Percentiles rank a stretch among this genome's conserved stretches.
Evolutionary conservation across 2,329 filamentous ascomycete species (phyloP).

Genomic region (Colletotrichum sp.): DNA sequence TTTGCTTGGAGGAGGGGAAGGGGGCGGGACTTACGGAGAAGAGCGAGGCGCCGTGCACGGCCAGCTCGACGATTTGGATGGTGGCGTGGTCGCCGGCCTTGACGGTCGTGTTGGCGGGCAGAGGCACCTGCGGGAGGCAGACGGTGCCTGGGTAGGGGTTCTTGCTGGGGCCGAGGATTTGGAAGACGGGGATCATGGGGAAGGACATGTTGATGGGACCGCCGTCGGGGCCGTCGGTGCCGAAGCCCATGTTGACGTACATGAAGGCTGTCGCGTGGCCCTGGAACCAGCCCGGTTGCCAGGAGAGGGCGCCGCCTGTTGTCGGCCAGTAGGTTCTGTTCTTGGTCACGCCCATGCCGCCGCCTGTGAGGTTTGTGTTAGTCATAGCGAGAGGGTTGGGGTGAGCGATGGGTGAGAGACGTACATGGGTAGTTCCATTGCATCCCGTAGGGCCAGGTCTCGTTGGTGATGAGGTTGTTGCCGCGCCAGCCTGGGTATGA

Average conservation of each 20-base stretch:
- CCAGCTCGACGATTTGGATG: slow-evolving; percentile 85
- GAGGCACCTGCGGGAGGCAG: slow-evolving; percentile 86
- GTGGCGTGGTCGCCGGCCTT: slow-evolving; percentile 87
- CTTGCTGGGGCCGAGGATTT: slow-evolving; percentile 82
- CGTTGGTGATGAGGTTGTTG: slow-evolving; percentile 82
- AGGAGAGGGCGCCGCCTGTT: slow-evolving; percentile 81
- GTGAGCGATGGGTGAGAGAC: slow-evolving; percentile 41
- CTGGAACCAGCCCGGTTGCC: slow-evolving; percentile 96
- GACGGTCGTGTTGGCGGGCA: slow-evolving; percentile 74
- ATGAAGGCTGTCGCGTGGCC: slow-evolving; percentile 84
- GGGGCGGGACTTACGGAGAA: slow-evolving; percentile 68
- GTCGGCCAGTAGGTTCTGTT: slow-evolving; percentile 96
- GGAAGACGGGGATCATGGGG: slow-evolving; percentile 80
- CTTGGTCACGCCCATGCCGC: slow-evolving; percentile 75
- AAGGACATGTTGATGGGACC: slow-evolving; percentile 88
- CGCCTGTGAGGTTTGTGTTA: slow-evolving; percentile 61
- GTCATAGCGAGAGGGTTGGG: neutral
- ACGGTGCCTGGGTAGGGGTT: slow-evolving; percentile 86
- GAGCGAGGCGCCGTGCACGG: slow-evolving; percentile 81
- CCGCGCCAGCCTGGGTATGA: slow-evolving; percentile 88
- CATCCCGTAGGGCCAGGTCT: slow-evolving; percentile 85
- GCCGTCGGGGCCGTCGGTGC: slow-evolving; percentile 65
- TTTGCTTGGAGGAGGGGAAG: neutral
- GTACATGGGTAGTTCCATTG: slow-evolving; percentile 95
- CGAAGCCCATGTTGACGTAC: slow-evolving; percentile 91